phyloP scores from a whole-genome alignment of 306 rosid species.

The Rosa persica region DNA sequence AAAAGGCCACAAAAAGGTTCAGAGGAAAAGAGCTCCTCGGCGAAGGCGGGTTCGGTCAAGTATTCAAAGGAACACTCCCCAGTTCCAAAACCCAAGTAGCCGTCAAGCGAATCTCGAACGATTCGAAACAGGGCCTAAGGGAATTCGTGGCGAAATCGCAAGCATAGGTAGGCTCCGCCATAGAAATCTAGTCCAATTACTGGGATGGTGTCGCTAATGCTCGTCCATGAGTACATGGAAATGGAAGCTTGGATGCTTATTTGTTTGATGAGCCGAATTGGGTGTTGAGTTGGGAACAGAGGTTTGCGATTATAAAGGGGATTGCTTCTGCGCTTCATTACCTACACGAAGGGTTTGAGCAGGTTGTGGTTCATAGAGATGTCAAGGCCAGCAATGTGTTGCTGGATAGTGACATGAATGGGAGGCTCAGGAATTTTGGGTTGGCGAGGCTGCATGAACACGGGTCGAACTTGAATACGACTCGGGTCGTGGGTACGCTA shows the following conservation, averaged over 20 bases:
- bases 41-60: slow-evolving; percentile 76
- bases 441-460: slow-evolving; percentile 79
- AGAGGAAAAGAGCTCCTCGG: slow-evolving; percentile 69
- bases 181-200: slow-evolving; percentile 65
- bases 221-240: slow-evolving; percentile 80
- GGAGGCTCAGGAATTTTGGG: slow-evolving; percentile 76
- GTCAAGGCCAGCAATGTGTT: slow-evolving; percentile 84
- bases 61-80: slow-evolving; percentile 68
- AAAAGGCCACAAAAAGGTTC: no score
- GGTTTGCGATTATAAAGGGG: slow-evolving; percentile 68
- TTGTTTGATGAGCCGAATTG: slow-evolving; percentile 52
- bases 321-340: slow-evolving; percentile 76
- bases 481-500: slow-evolving; percentile 71
- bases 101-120: slow-evolving; percentile 72
- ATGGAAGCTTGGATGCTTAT: slow-evolving; percentile 72
- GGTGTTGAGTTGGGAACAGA: slow-evolving; percentile 64
- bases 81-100: slow-evolving; percentile 60
- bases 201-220: slow-evolving; percentile 86
- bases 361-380: slow-evolving; percentile 77
- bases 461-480: slow-evolving; percentile 68
- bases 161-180: slow-evolving; percentile 84
- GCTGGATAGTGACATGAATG: slow-evolving; percentile 67
- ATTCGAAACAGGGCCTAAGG: slow-evolving; percentile 72
- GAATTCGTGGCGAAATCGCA: slow-evolving; percentile 75
- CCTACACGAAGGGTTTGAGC: slow-evolving; percentile 80